Percentiles rank a stretch among this genome's conserved stretches.
Conservation (phyloP, 352 stramenopile genomes). For the Hyaloperonospora brassicae region DNA sequence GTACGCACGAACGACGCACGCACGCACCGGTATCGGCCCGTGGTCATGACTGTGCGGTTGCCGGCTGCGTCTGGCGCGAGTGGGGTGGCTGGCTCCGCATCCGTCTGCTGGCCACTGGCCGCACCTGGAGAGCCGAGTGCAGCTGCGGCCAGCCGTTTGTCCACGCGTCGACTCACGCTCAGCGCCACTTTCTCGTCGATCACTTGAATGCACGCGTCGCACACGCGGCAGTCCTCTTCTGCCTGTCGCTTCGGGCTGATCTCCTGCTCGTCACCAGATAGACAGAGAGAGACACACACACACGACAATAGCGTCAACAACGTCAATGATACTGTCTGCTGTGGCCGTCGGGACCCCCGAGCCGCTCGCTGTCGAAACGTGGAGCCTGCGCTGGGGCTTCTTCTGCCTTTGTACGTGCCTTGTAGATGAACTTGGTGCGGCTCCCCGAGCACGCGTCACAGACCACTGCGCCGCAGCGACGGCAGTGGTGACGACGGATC, state of each 20-base stretch:
- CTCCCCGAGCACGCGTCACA: slow-evolving; percentile 73
- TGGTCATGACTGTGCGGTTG: slow-evolving; percentile 65
- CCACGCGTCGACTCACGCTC: slow-evolving; percentile 68
- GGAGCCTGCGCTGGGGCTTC: not conserved
- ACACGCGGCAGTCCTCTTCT: slow-evolving; percentile 67
- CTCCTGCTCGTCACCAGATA: slow-evolving; percentile 28
- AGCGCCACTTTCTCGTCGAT: slow-evolving; percentile 80
- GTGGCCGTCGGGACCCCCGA: not conserved
- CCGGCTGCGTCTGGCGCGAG: slow-evolving; percentile 44
- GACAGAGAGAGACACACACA: not conserved
- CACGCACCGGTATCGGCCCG: slow-evolving; percentile 71
- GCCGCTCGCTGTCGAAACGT: not conserved
- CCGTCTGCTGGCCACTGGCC: slow-evolving; percentile 32
- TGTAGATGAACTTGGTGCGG: slow-evolving; percentile 82
- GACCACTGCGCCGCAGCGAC: slow-evolving; percentile 74
- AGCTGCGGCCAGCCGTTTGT: slow-evolving; percentile 23
- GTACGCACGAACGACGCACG: slow-evolving; percentile 4
- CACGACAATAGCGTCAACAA: not conserved
- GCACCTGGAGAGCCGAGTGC: slow-evolving; percentile 10
- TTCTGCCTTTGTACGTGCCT: slow-evolving; percentile 24
- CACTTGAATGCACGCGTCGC: slow-evolving; percentile 73
- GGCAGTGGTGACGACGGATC: slow-evolving; percentile 85
- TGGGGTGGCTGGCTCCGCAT: slow-evolving; percentile 16
- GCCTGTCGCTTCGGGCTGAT: slow-evolving; percentile 50
- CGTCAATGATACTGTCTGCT: not conserved